Conservation (phyloP, 1,284 basidiomycete species). For the Sphagnurus paluster region DNA sequence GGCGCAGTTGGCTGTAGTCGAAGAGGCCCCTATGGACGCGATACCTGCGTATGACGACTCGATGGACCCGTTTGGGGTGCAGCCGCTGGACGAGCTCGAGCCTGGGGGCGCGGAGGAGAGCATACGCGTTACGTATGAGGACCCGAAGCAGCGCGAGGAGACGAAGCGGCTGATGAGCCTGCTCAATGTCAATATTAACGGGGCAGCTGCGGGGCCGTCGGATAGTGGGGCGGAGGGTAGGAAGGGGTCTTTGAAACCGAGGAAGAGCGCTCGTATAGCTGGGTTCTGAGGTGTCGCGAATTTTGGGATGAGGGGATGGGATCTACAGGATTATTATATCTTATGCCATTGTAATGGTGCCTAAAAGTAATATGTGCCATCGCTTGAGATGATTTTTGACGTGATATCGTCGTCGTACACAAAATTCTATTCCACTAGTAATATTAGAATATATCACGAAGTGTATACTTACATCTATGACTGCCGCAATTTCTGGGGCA, state of each 20-base stretch:
- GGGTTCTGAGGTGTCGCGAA: constrained; percentile 24
- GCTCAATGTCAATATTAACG: constrained; percentile 24
- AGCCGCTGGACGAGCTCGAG: constrained; percentile 31
- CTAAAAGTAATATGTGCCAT: too few relatives aligned
- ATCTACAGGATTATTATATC: too few relatives aligned
- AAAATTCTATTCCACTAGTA: too few relatives aligned
- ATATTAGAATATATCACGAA: too few relatives aligned
- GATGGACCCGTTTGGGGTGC: constrained; percentile 27
- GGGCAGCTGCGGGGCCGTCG: constrained; percentile 3
- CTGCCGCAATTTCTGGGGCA: constrained; percentile 19
- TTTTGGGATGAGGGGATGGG: too few relatives aligned
- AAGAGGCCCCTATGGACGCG: constrained; percentile 13
- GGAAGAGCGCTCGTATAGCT: constrained; percentile 28
- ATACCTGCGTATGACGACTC: constrained; percentile 20
- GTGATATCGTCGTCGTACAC: too few relatives aligned
- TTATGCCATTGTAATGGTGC: too few relatives aligned
- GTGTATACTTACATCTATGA: not conserved
- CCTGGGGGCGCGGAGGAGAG: constrained; percentile 39
- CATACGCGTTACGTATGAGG: constrained; percentile 64
- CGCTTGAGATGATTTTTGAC: too few relatives aligned
- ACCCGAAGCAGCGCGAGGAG: constrained; percentile 61
- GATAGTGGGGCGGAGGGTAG: constrained; percentile 5
- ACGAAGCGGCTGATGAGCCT: constrained; percentile 44
- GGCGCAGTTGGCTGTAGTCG: constrained; percentile 22
- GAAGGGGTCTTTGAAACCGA: constrained; percentile 12